These are phyloP conservation scores for Leccinum subatratum DNA, from an alignment of 1,284 basidiomycete species.

Conservation along the genomic window DNA sequence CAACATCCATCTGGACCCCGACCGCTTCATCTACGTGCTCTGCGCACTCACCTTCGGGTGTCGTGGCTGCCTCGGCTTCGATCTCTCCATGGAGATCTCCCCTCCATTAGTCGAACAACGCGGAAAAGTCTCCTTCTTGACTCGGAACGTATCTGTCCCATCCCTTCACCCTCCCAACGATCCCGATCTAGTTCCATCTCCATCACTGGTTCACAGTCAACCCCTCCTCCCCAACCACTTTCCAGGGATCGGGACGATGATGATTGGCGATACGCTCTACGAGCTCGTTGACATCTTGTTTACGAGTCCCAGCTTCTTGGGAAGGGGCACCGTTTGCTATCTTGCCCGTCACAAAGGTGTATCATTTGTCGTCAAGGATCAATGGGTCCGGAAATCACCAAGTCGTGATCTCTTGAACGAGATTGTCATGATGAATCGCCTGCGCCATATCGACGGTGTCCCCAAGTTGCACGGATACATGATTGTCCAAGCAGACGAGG, in stretches of 20 bases:
- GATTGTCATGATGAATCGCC: neutral
- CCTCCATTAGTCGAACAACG: neutral
- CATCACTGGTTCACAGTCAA: neutral
- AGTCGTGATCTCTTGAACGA: neutral
- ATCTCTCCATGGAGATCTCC: neutral
- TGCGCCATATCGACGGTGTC: neutral
- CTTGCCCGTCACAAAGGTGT: neutral
- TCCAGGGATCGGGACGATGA: neutral
- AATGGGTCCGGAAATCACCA: neutral
- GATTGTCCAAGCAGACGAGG: neutral
- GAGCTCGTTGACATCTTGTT: slow-evolving; percentile 3
- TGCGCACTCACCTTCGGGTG: neutral
- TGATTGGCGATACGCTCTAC: neutral
- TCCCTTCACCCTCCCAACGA: neutral
- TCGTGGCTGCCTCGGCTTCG: neutral
- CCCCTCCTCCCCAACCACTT: neutral
- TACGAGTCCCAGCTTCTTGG: slow-evolving; percentile 1
- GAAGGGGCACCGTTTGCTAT: slow-evolving; percentile 4
- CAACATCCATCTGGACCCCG: neutral
- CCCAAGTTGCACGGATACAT: neutral
- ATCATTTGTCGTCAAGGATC: slow-evolving; percentile 2
- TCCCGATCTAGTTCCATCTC: neutral
- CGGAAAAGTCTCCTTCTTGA: neutral
- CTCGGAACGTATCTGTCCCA: neutral
- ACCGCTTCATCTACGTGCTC: neutral